These are phyloP conservation scores for Letharia lupina DNA, from an alignment of 495 filamentous ascomycete genomes.

Conservation along the genomic window DNA sequence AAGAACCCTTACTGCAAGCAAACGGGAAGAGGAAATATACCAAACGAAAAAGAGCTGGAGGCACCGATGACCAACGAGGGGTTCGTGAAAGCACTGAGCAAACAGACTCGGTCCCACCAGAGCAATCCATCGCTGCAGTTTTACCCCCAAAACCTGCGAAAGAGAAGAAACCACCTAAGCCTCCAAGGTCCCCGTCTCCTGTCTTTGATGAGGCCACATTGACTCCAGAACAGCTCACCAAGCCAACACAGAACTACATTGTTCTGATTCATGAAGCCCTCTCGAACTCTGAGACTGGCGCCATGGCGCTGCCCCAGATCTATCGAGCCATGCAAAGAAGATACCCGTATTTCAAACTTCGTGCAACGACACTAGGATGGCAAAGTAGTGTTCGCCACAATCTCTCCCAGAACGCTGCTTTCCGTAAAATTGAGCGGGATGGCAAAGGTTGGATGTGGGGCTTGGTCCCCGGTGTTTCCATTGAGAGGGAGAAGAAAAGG, in stretches of 20 bases:
- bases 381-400: conserved; percentile 97
- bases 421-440: conserved; percentile 72
- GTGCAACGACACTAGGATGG: conserved; percentile 72
- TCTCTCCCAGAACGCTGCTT: conserved; percentile 77
- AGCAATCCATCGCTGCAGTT: conserved; percentile 37
- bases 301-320: conserved; percentile 84
- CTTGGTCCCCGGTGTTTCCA: conserved; percentile 51
- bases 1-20: conserved; percentile 49
- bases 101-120: conserved; percentile 29
- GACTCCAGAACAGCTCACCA: conserved; percentile 74
- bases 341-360: conserved; percentile 86
- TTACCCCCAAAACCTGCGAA: conserved; percentile 47
- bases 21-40: conserved; percentile 75
- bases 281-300: conserved; percentile 55
- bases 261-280: conserved; percentile 86
- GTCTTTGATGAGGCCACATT: conserved; percentile 67
- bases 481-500: conserved; percentile 63
- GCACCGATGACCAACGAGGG: conserved; percentile 37
- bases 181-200: conserved; percentile 60
- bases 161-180: conserved; percentile 29
- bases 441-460: conserved; percentile 67
- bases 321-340: conserved; percentile 80
- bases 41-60: conserved; percentile 56
- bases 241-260: conserved; percentile 81
- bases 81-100: conserved; percentile 41